Evolutionary conservation across 257 asterid species (phyloP), one percentile per base, ranked within the genome.

Genomic region (Eucommia ulmoides): DNA sequence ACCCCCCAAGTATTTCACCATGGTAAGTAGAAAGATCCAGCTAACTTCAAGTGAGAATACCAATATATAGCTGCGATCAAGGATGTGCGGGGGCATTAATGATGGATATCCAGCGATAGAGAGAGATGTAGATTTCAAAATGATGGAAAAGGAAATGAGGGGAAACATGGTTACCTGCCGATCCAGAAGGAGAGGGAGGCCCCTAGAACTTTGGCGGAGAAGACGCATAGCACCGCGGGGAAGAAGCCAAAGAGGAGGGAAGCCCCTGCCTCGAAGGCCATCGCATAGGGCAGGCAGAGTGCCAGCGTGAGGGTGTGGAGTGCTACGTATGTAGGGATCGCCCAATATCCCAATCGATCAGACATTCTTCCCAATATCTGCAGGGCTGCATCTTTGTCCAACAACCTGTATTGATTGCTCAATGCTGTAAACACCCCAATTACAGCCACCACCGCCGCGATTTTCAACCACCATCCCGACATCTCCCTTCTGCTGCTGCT

Each of bases 141-240:
- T 24, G 18, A 50, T 25, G 58, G 47, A 51, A 24, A 33, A 23
- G 49, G 54, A 49, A 17, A 23, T 19, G 10, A 33, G 10, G 3
- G 55, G n/a, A n/a, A n/a, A n/a, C n/a, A n/a, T n/a, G n/a, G n/a
- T 11, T 50, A 35, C 79, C 97, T 80, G 80, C 98, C 98, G 63
- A 89, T 85, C 79, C 84, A 85, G 80, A 89, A 85, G 66, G 98
- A 89, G 61, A 85, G 83, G 1, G 97, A 84, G 19, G 97, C 96
- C 7, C 88, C 97, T 53, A 89, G 87, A 51, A 89, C 51, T 80
- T 89, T 89, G 11, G 96, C 97, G 18, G 82, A 72, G 58, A 89
- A 89, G 56, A 89, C 97, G 22, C 94, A 84, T 16, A 78, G 53
- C 45, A 84, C 84, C 41, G 94, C 96, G 14, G 95, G 96, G 49